A percentile compares a stretch with the other conserved stretches of the same genome.
These are phyloP conservation scores for Cladosporium austrohemisphaericum DNA, from an alignment of 2,329 filamentous ascomycete genomes.

Conservation along the genomic window DNA sequence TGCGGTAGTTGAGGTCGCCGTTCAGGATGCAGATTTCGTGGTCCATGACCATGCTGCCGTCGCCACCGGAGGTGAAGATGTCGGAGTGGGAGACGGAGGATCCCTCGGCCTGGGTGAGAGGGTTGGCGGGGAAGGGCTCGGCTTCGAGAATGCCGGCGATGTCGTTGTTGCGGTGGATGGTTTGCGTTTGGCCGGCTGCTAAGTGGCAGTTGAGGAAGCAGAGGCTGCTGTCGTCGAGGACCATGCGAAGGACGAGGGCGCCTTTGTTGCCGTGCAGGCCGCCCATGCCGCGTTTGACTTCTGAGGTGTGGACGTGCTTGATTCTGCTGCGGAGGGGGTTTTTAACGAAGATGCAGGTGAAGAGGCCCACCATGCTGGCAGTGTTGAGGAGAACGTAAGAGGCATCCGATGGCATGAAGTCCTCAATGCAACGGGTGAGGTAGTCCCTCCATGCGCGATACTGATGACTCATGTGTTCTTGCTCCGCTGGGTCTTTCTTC, in stretches of 20 bases:
- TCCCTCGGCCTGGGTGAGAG: conserved; percentile 59
- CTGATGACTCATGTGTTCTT: conserved; percentile 92
- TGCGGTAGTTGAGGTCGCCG: conserved; percentile 95
- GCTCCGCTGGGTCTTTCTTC: conserved; percentile 78
- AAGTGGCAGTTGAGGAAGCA: conserved; percentile 98
- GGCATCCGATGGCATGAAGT: conserved; percentile 72
- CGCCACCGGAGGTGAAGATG: conserved; percentile 84
- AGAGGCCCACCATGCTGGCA: conserved; percentile 85
- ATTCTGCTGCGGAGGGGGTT: conserved; percentile 72
- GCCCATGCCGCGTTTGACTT: conserved; percentile 95
- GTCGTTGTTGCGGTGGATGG: conserved; percentile 87
- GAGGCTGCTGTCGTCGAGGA: conserved; percentile 86
- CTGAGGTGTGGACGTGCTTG: conserved; percentile 69
- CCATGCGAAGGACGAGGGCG: conserved; percentile 84
- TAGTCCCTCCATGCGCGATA: conserved; percentile 97
- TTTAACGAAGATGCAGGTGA: conserved; percentile 94
- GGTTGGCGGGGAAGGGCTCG: conserved; percentile 62
- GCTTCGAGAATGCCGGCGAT: conserved; percentile 84
- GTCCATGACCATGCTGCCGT: conserved; percentile 90
- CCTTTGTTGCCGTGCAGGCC: conserved; percentile 96
- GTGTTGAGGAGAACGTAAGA: conserved; percentile 85
- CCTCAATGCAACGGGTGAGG: conserved; percentile 74
- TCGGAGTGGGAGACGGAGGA: conserved; percentile 73
- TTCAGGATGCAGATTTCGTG: conserved; percentile 97
- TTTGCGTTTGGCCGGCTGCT: conserved; percentile 87